Conservation (phyloP, 345 rosid genomes). For the Boechera stricta region DNA sequence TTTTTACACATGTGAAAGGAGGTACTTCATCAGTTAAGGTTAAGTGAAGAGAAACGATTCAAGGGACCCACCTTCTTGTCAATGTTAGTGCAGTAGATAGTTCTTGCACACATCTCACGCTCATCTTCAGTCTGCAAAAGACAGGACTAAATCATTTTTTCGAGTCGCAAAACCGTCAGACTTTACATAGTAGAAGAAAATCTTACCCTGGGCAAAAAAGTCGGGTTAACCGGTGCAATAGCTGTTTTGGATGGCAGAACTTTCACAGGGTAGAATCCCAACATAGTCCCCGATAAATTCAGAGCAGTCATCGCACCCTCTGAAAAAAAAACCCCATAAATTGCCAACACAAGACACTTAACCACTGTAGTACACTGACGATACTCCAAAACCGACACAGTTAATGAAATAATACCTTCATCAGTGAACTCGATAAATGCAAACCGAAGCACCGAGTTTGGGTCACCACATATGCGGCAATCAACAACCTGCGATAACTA, state of each 20-base stretch:
- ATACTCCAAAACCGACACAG: slow-evolving; percentile 1
- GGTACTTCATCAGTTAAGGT: background rate
- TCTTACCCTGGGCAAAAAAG: slow-evolving; percentile 88
- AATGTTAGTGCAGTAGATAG: slow-evolving; percentile 92
- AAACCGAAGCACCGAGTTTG: slow-evolving; percentile 91
- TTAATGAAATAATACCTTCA: slow-evolving; percentile 61
- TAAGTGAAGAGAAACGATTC: background rate
- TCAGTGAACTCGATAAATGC: slow-evolving; percentile 95
- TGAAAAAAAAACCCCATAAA: slow-evolving; percentile 39
- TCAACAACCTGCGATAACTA: slow-evolving; percentile 71
- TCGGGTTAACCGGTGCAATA: slow-evolving; percentile 97
- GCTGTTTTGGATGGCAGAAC: slow-evolving; percentile 97
- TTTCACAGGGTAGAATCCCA: slow-evolving; percentile 88
- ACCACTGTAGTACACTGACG: background rate
- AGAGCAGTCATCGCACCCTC: slow-evolving; percentile 82
- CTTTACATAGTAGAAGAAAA: slow-evolving; percentile 5
- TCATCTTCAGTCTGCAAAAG: slow-evolving; percentile 75
- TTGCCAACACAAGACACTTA: slow-evolving; percentile 29
- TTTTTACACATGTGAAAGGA: background rate
- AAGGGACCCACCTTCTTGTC: slow-evolving; percentile 83
- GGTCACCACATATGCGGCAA: slow-evolving; percentile 96
- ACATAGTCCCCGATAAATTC: slow-evolving; percentile 84
- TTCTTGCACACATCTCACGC: slow-evolving; percentile 93
- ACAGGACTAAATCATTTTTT: slow-evolving; percentile 10
- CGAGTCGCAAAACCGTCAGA: background rate